Base-by-base conservation (phyloP, 306 rosid genomes). In the Astragalus membranaceus region DNA sequence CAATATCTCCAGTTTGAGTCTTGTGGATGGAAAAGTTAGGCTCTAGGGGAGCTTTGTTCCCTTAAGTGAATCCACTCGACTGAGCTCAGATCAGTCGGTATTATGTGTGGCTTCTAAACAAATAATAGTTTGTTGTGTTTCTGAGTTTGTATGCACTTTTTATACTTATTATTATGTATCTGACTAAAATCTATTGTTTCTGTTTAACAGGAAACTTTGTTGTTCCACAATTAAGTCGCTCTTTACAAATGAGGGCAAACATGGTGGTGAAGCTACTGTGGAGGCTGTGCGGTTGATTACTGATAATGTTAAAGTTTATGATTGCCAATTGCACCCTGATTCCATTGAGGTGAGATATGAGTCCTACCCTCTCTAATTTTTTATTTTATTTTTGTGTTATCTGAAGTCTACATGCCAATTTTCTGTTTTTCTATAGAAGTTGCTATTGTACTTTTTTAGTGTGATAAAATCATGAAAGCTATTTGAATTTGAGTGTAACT, bases 201-300 rank as follows among this genome's bases (percentile, higher is more conserved):
- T 87, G 52, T 72, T 86, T 43, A 66, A 75, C 89, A 94, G 99
- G 84, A 88, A 82, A 74, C 82, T 86, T 49, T 88, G 97, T 67
- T 84, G 92, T 74, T 83, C 92, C 47, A 67, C 95, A 33, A 77
- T 89, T 59, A 85, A 86, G 78, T 91, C 92, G 39, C 85, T 91
- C 69, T 89, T 88, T 75, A 83, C 81, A 69, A 89, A 84, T 7
- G 99, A 85, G 86, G 96, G 97, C 65, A 91, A 91, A 64, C 99
- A 91, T 63, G 89, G 96, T 16, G 96, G 99, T 60, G 99, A 84
- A 82, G 89, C 79, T 54, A 94, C 97, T 10, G 80, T 83, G 77
- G 97, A 87, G 83, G 92, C 96, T 79, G 97, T 94, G 69, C 86
- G 89, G 56, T 82, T 91, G 89, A 87, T 94, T 86, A 90, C 99